A percentile compares a stretch with the other conserved stretches of the same genome.
phyloP scores from a whole-genome alignment of 495 filamentous ascomycete genomes.

The Paragyromitra xinjiangensis region DNA sequence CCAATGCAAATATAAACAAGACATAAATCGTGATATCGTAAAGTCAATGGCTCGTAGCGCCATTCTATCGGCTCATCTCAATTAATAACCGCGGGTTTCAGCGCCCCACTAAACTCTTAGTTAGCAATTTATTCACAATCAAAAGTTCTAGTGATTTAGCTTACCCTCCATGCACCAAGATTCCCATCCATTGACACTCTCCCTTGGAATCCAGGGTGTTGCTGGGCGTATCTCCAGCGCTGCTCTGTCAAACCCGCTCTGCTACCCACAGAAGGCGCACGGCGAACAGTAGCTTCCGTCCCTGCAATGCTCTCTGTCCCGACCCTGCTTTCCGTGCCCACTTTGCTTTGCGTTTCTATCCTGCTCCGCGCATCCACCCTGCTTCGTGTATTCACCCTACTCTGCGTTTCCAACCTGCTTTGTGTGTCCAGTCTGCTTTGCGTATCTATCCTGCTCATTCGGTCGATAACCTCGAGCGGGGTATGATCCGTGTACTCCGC shows the following conservation, averaged over 20 bases:
- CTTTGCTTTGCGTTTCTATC: constrained; percentile 18
- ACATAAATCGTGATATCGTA: constrained; percentile 43
- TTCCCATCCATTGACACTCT: constrained; percentile 33
- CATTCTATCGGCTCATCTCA: constrained; percentile 2
- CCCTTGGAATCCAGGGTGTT: constrained; percentile 30
- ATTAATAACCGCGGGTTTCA: constrained; percentile 43
- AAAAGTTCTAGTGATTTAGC: not conserved
- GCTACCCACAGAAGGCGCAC: constrained; percentile 28
- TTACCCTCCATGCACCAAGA: constrained; percentile 44
- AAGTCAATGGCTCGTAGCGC: constrained; percentile 17
- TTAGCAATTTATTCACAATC: constrained; percentile 10
- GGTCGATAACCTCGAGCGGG: constrained; percentile 30
- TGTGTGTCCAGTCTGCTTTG: constrained; percentile 24
- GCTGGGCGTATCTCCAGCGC: constrained; percentile 43
- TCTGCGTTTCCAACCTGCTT: constrained; percentile 26
- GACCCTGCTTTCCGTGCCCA: constrained; percentile 29
- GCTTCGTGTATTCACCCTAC: constrained; percentile 30
- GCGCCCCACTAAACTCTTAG: constrained; percentile 28
- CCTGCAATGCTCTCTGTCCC: constrained; percentile 29
- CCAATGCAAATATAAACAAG: constrained; percentile 48
- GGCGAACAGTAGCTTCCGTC: constrained; percentile 37
- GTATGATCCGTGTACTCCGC: constrained; percentile 43
- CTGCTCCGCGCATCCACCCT: constrained; percentile 32
- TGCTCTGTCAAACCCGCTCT: constrained; percentile 25
- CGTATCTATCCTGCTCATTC: constrained; percentile 33